phyloP scores from a whole-genome alignment of 2,329 filamentous ascomycete species.

The Penicillium corylophilum region DNA sequence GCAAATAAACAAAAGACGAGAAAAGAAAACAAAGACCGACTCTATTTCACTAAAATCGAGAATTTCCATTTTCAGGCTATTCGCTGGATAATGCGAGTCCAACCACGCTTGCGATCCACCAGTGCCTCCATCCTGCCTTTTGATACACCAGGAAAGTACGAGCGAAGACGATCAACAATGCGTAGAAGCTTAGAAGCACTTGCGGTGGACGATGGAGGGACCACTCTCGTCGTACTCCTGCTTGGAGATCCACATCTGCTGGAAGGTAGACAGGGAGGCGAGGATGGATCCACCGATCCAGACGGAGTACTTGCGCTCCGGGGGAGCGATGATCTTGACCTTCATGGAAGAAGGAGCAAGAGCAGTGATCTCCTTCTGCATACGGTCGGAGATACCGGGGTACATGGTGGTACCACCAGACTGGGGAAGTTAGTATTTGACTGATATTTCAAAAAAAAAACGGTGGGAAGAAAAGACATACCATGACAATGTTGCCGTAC shows the following conservation, averaged over 20 bases:
- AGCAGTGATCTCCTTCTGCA: constrained; percentile 99
- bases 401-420: constrained; percentile 99
- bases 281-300: constrained; percentile 99
- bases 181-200: constrained; percentile 87
- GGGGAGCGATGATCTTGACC: constrained; percentile 99
- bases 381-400: constrained; percentile 99
- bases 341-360: constrained; percentile 99
- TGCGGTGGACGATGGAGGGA: constrained; percentile 99
- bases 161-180: constrained; percentile 35
- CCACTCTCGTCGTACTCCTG: constrained; percentile 99
- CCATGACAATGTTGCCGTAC: constrained; percentile 99
- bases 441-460: too few species aligned
- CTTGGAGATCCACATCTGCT: constrained; percentile 99
- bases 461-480: constrained; percentile 57
- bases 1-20: constrained; percentile 11
- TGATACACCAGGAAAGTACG: constrained; percentile 44
- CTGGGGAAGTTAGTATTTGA: constrained; percentile 49
- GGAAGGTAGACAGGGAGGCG: constrained; percentile 99
- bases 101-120: constrained; percentile 39
- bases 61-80: constrained; percentile 41
- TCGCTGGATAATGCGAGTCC: constrained; percentile 41
- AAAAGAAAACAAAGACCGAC: constrained; percentile 31
- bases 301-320: constrained; percentile 99
- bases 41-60: constrained; percentile 44
- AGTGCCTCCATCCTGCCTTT: constrained; percentile 41